phyloP scores from a whole-genome alignment of 2,329 filamentous ascomycete genomes.

The Penicillium digitatum region DNA sequence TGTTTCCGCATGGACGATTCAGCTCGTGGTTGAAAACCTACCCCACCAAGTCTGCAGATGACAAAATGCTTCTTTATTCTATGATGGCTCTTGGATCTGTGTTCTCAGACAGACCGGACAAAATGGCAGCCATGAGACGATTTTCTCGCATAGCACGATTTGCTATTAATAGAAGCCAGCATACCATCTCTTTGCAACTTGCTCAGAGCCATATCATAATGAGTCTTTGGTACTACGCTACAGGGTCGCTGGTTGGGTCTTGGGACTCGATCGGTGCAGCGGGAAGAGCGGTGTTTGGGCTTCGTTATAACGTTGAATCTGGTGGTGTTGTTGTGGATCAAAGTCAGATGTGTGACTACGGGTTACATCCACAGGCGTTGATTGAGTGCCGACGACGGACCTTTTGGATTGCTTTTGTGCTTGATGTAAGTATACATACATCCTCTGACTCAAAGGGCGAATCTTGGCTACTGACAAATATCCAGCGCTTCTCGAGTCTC shows the following conservation, averaged over 20 bases:
- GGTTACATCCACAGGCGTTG: constrained; percentile 55
- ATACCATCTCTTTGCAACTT: constrained; percentile 58
- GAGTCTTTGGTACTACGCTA: constrained; percentile 62
- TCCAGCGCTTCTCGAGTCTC: constrained; percentile 57
- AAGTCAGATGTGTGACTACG: constrained; percentile 51
- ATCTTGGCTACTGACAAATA: constrained; percentile 9
- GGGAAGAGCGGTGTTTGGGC: constrained; percentile 55
- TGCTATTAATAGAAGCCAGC: constrained; percentile 51
- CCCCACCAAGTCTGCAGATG: constrained; percentile 49
- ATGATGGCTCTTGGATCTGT: constrained; percentile 56
- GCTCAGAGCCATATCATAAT: constrained; percentile 66
- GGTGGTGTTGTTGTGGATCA: constrained; percentile 48
- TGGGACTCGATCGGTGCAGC: constrained; percentile 63
- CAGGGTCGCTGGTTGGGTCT: constrained; percentile 56
- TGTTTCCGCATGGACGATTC: constrained; percentile 55
- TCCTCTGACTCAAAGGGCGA: constrained; percentile 16
- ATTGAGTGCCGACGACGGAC: constrained; percentile 66
- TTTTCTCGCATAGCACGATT: constrained; percentile 57
- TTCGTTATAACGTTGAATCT: constrained; percentile 62
- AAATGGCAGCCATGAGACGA: constrained; percentile 43
- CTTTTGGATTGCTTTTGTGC: constrained; percentile 67
- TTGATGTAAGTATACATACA: constrained; percentile 53
- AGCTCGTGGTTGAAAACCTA: constrained; percentile 51
- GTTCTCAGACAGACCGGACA: constrained; percentile 50
- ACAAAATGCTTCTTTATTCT: constrained; percentile 59